These are phyloP conservation scores for Brassica rapa DNA, from an alignment of 345 rosid species.

Conservation along the genomic window DNA sequence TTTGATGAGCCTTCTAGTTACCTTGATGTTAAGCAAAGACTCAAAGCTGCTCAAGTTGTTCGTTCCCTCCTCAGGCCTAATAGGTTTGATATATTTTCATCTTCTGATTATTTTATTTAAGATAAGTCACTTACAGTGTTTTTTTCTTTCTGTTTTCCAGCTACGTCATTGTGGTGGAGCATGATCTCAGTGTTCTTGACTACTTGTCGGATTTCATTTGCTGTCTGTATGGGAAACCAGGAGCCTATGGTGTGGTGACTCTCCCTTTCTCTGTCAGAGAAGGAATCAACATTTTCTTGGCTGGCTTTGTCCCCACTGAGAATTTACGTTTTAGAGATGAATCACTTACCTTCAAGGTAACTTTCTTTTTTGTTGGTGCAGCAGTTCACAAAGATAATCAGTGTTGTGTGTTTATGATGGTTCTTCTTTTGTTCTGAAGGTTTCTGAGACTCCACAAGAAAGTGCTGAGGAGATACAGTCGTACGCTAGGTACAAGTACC, in stretches of 20 bases:
- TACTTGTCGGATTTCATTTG: constrained; percentile 97
- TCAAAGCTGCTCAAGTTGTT: constrained; percentile 94
- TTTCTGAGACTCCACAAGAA: constrained; percentile 98
- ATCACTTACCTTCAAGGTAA: constrained; percentile 91
- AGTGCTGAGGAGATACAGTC: constrained; percentile 86
- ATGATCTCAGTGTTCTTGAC: constrained; percentile 95
- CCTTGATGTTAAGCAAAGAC: constrained; percentile 98
- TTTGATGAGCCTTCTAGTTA: constrained; percentile 99
- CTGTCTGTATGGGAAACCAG: constrained; percentile 97
- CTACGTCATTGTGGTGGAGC: constrained; percentile 98
- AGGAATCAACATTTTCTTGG: constrained; percentile 93
- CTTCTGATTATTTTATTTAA: background rate
- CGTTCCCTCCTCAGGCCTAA: constrained; percentile 87
- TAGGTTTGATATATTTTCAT: constrained; percentile 48
- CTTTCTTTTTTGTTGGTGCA: background rate
- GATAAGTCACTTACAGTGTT: background rate
- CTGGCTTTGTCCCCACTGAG: constrained; percentile 97
- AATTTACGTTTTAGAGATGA: constrained; percentile 92
- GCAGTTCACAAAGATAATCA: constrained; percentile 1
- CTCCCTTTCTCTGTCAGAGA: constrained; percentile 98
- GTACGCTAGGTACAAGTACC: constrained; percentile 92
- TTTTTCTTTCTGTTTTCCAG: constrained; percentile 44
- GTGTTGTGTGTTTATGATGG: constrained; percentile 4
- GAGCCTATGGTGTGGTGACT: constrained; percentile 98
- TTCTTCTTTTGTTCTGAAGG: constrained; percentile 51